Percentiles rank a stretch among this genome's conserved stretches.
Conservation (phyloP, 768 basidiomycete genomes). For the Suillus sp. region DNA sequence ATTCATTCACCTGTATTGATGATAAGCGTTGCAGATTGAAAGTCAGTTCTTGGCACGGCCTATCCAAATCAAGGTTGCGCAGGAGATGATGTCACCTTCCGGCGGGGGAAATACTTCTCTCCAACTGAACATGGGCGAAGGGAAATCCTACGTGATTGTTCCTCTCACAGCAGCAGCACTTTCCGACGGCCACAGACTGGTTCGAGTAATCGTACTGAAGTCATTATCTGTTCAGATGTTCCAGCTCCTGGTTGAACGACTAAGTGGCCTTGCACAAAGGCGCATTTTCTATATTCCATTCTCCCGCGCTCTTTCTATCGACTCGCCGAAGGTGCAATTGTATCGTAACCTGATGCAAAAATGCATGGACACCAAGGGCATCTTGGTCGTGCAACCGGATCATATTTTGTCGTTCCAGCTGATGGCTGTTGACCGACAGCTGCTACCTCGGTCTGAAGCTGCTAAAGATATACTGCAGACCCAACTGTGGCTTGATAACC, state of each 20-base stretch:
- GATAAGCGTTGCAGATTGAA: constrained; percentile 23
- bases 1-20: neutral
- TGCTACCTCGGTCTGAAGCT: constrained; percentile 12
- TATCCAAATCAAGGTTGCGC: constrained; percentile 26
- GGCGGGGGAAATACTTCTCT: constrained; percentile 22
- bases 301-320: constrained; percentile 24
- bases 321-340: constrained; percentile 15
- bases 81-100: constrained; percentile 30
- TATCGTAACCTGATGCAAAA: constrained; percentile 25
- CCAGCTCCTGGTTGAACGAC: constrained; percentile 24
- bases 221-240: constrained; percentile 32
- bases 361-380: constrained; percentile 24
- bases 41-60: constrained; percentile 26
- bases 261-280: constrained; percentile 29
- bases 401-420: constrained; percentile 35
- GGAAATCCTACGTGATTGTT: constrained; percentile 36
- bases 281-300: constrained; percentile 33
- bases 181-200: constrained; percentile 26
- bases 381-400: constrained; percentile 33
- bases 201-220: constrained; percentile 33
- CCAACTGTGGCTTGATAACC: constrained; percentile 13
- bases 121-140: constrained; percentile 38
- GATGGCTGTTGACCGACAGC: constrained; percentile 26
- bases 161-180: constrained; percentile 27
- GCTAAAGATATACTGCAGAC: constrained; percentile 28